Evolutionary conservation across 1,284 basidiomycete genomes (phyloP).

Genomic region (Fomitopsis schrenkii): DNA sequence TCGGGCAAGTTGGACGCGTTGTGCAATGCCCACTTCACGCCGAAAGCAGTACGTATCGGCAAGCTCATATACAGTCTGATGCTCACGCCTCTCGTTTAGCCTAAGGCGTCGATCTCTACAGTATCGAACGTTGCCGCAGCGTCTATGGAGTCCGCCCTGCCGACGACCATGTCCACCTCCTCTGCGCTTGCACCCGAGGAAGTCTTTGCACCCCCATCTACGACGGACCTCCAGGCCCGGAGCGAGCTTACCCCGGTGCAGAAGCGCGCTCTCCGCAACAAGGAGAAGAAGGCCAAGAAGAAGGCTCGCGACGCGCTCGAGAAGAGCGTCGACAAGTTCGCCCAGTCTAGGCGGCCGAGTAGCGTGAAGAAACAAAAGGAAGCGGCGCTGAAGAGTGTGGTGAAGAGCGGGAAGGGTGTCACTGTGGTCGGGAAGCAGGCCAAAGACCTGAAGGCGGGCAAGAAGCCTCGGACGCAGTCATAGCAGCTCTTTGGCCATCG

Average conservation of each 20-base stretch:
- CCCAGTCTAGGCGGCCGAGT: constrained; percentile 40
- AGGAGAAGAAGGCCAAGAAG: constrained; percentile 73
- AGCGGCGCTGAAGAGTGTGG: constrained; percentile 71
- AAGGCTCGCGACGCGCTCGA: constrained; percentile 70
- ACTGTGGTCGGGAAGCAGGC: constrained; percentile 81
- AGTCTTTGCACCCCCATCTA: constrained; percentile 58
- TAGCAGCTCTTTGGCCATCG: not conserved
- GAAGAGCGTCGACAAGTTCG: constrained; percentile 64
- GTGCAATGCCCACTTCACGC: constrained; percentile 93
- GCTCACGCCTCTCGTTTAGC: constrained; percentile 43
- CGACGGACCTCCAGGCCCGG: constrained; percentile 54
- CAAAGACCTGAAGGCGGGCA: constrained; percentile 30
- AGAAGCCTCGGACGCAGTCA: constrained; percentile 25
- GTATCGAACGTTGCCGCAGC: constrained; percentile 83
- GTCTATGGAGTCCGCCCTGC: constrained; percentile 89
- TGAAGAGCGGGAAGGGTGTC: constrained; percentile 83
- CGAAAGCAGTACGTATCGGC: constrained; percentile 71
- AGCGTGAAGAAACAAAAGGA: constrained; percentile 78
- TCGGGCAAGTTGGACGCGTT: constrained; percentile 91
- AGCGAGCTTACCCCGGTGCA: constrained; percentile 86
- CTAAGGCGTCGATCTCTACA: constrained; percentile 87
- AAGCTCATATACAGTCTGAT: not conserved
- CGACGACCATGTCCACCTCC: constrained; percentile 71
- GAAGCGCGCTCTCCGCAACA: constrained; percentile 71
- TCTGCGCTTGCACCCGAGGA: constrained; percentile 95